A percentile compares a stretch with the other conserved stretches of the same genome.
Conservation (phyloP, 495 filamentous ascomycete genomes). For the Penicillium robsamsonii region DNA sequence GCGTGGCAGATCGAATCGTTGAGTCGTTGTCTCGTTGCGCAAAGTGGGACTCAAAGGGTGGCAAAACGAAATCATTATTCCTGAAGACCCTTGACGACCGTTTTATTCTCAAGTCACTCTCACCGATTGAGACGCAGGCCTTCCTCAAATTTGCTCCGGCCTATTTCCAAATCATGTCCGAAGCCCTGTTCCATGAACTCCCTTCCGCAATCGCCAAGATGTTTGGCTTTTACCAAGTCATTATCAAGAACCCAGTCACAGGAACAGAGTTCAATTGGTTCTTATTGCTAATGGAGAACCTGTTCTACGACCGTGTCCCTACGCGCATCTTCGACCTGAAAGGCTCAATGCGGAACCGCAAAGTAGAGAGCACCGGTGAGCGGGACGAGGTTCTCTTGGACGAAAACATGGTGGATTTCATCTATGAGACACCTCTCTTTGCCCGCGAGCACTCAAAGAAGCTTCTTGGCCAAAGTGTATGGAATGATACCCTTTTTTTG, state of each 20-base stretch:
- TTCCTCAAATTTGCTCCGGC: constrained; percentile 94
- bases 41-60: constrained; percentile 98
- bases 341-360: constrained; percentile 96
- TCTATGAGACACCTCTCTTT: constrained; percentile 95
- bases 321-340: constrained; percentile 97
- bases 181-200: constrained; percentile 92
- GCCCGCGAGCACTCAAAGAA: constrained; percentile 91
- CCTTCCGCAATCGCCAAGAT: constrained; percentile 98
- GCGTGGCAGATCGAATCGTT: constrained; percentile 87
- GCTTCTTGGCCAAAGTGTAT: constrained; percentile 75
- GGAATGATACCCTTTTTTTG: constrained; percentile 95
- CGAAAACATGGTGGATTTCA: constrained; percentile 99
- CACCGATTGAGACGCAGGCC: constrained; percentile 84
- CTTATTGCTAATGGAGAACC: constrained; percentile 94
- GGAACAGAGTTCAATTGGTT: constrained; percentile 94
- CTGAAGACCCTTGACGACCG: constrained; percentile 94
- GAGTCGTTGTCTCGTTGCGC: constrained; percentile 92
- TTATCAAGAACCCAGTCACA: constrained; percentile 91
- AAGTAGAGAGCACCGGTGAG: constrained; percentile 91
- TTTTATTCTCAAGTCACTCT: constrained; percentile 86
- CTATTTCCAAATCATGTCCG: constrained; percentile 96
- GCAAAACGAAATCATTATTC: constrained; percentile 98
- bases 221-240: constrained; percentile 96
- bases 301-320: constrained; percentile 93
- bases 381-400: constrained; percentile 94